A percentile compares a stretch with the other conserved stretches of the same genome.
These are phyloP conservation scores for Linnemannia hyalina DNA, from an alignment of 192 early-diverging fungal species.

Conservation along the genomic window DNA sequence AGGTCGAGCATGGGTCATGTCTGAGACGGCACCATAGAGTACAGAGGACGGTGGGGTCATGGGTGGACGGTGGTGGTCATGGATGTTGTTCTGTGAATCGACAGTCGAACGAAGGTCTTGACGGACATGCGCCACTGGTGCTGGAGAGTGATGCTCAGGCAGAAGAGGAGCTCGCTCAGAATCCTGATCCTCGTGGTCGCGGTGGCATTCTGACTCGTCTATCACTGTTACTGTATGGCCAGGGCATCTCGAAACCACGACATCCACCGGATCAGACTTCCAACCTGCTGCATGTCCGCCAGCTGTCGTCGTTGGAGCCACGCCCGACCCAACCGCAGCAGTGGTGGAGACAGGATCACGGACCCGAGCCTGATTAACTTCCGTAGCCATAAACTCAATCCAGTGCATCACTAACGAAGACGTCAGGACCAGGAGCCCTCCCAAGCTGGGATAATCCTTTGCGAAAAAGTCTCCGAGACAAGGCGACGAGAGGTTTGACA, in stretches of 20 bases:
- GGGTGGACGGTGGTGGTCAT: background rate
- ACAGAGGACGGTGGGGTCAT: background rate
- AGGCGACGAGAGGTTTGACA: constrained; percentile 65
- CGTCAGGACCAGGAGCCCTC: constrained; percentile 71
- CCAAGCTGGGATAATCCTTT: constrained; percentile 61
- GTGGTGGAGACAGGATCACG: background rate
- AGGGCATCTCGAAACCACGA: constrained; percentile 13
- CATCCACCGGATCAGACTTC: background rate
- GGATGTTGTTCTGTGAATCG: background rate
- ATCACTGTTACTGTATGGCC: constrained; percentile 17
- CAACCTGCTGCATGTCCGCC: background rate
- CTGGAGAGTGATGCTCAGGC: background rate
- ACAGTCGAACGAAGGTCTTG: background rate
- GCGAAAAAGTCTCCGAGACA: constrained; percentile 67
- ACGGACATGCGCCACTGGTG: background rate
- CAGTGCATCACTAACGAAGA: constrained; percentile 76
- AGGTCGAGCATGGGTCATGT: background rate
- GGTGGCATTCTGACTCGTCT: background rate
- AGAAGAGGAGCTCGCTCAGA: background rate
- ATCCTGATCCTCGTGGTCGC: background rate
- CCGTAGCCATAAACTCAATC: constrained; percentile 67
- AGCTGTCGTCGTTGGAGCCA: background rate
- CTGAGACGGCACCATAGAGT: background rate
- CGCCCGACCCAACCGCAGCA: background rate
- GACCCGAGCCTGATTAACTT: constrained; percentile 26